Evolutionary conservation across 805 yeast genomes (phyloP).

Genomic region (Pichia scutulata): DNA sequence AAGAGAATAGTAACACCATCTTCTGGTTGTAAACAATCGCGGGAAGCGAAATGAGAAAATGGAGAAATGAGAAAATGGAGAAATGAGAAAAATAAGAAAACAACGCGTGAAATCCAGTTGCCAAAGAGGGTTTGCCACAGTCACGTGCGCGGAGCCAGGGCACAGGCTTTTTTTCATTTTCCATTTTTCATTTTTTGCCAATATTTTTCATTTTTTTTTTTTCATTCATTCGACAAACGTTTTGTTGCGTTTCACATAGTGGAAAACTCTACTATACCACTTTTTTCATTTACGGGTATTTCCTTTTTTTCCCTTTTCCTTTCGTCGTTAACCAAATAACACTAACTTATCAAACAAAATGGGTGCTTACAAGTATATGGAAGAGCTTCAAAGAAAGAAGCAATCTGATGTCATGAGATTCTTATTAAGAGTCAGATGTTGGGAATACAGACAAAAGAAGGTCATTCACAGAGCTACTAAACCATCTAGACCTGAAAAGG

Average conservation of each 20-base stretch:
- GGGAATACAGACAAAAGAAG: conserved; percentile 99
- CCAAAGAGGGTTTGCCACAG: background rate
- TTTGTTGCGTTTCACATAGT: background rate
- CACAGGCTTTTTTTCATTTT: no score
- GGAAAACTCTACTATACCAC: no score
- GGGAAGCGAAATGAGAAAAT: no score
- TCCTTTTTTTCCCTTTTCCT: background rate
- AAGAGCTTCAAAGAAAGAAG: conserved; percentile 99
- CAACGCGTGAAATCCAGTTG: no score
- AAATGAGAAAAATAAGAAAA: no score
- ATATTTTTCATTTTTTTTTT: no score
- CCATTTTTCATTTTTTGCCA: no score
- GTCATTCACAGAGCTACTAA: conserved; percentile 98
- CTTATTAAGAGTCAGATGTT: conserved; percentile 98
- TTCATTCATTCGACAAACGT: background rate
- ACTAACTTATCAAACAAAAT: conserved; percentile 34
- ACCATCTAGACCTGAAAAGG: conserved; percentile 99
- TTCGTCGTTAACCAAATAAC: conserved; percentile 1
- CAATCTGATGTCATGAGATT: conserved; percentile 99
- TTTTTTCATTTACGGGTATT: no score
- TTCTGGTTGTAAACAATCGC: no score
- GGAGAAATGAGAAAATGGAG: no score
- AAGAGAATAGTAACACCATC: no score
- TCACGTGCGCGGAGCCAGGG: background rate
- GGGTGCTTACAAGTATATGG: conserved; percentile 99